Percentiles rank a stretch among this genome's conserved stretches.
These are phyloP conservation scores for maize (Zea mays) DNA, from an alignment of 176 grass and related monocot genomes.

Conservation along the genomic window Zm-B73-REFERENCE-NAM-5.0 NC_050096.1:301808001-301808500, in stretches of 20 bases:
- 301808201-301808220: slow-evolving; percentile 31
- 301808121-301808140: slow-evolving; percentile 43
- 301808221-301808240: slow-evolving; percentile 29
- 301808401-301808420: no score
- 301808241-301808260: not conserved
- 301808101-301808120: slow-evolving; percentile 10
- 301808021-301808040: slow-evolving; percentile 54
- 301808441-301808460: no score
- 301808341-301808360: not conserved
- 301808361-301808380: no score
- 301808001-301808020: not conserved
- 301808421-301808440: no score
- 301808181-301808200: slow-evolving; percentile 34
- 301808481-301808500: no score
- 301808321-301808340: not conserved
- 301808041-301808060: slow-evolving; percentile 56
- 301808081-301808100: not conserved
- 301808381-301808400: no score
- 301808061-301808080: slow-evolving; percentile 54
- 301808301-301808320: slow-evolving; percentile 31
- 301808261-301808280: not conserved
- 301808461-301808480: no score
- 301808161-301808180: slow-evolving; percentile 45
- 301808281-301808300: slow-evolving; percentile 46
- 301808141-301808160: slow-evolving; percentile 43